A percentile compares a stretch with the other conserved stretches of the same genome.
These are phyloP conservation scores for Candida vartiovaarae DNA, from an alignment of 805 yeast genomes.

Conservation along the genomic window DNA sequence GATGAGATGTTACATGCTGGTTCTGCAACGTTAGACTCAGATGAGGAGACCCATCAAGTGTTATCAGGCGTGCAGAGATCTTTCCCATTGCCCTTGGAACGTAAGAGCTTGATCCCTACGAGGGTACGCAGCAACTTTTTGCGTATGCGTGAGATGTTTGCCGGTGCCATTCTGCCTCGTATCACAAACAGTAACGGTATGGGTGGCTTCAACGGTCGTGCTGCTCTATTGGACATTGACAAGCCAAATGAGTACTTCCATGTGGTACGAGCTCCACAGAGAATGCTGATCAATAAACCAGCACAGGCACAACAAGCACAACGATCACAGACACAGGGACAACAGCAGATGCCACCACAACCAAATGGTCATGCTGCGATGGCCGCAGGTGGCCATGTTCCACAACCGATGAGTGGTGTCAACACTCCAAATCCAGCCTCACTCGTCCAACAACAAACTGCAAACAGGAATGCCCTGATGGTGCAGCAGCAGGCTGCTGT, in stretches of 20 bases:
- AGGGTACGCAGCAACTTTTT: slow-evolving; percentile 66
- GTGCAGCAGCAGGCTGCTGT: slow-evolving; percentile 15
- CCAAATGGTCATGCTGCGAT: neutral
- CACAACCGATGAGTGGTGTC: slow-evolving; percentile 2
- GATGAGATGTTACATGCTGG: slow-evolving; percentile 51
- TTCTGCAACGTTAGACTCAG: slow-evolving; percentile 46
- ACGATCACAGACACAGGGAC: slow-evolving; percentile 4
- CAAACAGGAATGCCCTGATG: slow-evolving; percentile 8
- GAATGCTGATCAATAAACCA: slow-evolving; percentile 9
- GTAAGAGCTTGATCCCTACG: slow-evolving; percentile 63
- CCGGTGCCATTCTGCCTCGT: slow-evolving; percentile 69
- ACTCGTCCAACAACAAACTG: slow-evolving; percentile 6
- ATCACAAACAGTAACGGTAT: slow-evolving; percentile 49
- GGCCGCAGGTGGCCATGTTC: slow-evolving; percentile 1
- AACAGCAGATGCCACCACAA: slow-evolving; percentile 1
- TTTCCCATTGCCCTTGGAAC: slow-evolving; percentile 76
- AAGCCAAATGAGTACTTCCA: slow-evolving; percentile 58
- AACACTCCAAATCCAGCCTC: too few relatives aligned
- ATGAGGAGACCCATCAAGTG: slow-evolving; percentile 89
- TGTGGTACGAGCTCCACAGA: slow-evolving; percentile 45
- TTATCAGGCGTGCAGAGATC: slow-evolving; percentile 81
- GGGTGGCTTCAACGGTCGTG: slow-evolving; percentile 76
- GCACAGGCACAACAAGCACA: neutral
- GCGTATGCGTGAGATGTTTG: slow-evolving; percentile 91
- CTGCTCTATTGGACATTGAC: slow-evolving; percentile 69